Conservation (phyloP, 805 yeast species). For the Teunomyces panamensis region DNA sequence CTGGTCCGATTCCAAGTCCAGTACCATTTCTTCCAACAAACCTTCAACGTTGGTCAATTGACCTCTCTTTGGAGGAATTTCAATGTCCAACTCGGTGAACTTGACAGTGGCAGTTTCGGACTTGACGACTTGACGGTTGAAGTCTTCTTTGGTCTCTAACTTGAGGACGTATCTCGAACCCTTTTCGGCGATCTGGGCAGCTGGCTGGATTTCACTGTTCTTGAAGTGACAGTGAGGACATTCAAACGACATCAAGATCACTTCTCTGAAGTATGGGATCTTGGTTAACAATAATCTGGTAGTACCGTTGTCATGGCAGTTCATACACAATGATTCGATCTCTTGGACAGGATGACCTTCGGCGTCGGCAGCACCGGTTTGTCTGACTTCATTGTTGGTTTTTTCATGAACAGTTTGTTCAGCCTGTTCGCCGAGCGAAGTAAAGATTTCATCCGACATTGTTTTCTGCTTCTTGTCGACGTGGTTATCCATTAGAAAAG, state of each 20-base stretch:
- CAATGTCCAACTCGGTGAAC: slow-evolving; percentile 83
- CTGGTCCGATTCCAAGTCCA: slow-evolving; percentile 79
- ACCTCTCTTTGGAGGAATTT: slow-evolving; percentile 93
- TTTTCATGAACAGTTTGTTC: slow-evolving; percentile 20
- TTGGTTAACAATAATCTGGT: slow-evolving; percentile 82
- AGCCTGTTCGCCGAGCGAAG: slow-evolving; percentile 42
- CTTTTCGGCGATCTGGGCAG: slow-evolving; percentile 84
- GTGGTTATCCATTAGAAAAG: slow-evolving; percentile 7
- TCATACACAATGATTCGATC: slow-evolving; percentile 93
- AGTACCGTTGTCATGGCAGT: slow-evolving; percentile 81
- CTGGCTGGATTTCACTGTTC: slow-evolving; percentile 95
- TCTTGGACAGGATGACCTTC: slow-evolving; percentile 95
- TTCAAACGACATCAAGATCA: slow-evolving; percentile 89
- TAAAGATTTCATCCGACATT: slow-evolving; percentile 19
- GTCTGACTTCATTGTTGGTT: slow-evolving; percentile 44
- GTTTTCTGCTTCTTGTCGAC: slow-evolving; percentile 13
- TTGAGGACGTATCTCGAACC: slow-evolving; percentile 73
- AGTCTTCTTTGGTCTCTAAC: slow-evolving; percentile 66
- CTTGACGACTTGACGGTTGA: slow-evolving; percentile 88
- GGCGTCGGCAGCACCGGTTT: slow-evolving; percentile 78
- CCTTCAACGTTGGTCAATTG: slow-evolving; percentile 94
- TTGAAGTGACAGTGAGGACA: slow-evolving; percentile 94
- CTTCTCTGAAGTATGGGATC: slow-evolving; percentile 89
- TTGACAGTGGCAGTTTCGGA: slow-evolving; percentile 80
- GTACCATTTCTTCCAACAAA: slow-evolving; percentile 74